phyloP scores from a whole-genome alignment of 202 grass and related monocot species.

The Brachypodium distachyon region DNA sequence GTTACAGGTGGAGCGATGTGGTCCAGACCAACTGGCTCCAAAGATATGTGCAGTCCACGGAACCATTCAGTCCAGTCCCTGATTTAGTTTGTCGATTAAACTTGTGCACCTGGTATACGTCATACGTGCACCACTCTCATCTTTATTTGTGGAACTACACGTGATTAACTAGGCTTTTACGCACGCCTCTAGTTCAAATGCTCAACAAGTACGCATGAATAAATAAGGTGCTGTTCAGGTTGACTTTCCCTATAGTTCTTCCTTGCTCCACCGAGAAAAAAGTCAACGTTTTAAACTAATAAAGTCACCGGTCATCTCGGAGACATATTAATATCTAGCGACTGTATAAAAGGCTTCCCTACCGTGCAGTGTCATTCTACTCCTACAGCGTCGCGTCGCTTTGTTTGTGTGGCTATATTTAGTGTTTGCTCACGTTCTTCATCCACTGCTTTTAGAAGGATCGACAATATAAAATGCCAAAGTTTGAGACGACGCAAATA shows the following conservation, averaged over 20 bases:
- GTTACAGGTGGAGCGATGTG: background rate
- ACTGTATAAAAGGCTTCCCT: background rate
- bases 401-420: background rate
- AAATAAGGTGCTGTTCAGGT: background rate
- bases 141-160: no score
- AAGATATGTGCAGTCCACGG: background rate
- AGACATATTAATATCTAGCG: background rate
- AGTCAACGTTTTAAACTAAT: no score
- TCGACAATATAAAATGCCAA: background rate
- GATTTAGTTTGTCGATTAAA: background rate
- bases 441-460: constrained; percentile 1
- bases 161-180: no score
- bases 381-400: background rate
- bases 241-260: no score
- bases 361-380: no score
- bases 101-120: background rate
- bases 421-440: background rate
- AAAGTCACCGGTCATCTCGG: background rate
- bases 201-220: background rate
- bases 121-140: background rate
- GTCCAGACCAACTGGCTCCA: background rate
- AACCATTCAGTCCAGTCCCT: no score
- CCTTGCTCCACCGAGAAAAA: no score
- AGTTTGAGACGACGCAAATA: background rate
- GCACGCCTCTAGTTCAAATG: no score